Evolutionary conservation across 768 basidiomycete genomes (phyloP), one percentile per base, ranked within the genome.

Genomic region (Mrakia blollopis): DNA sequence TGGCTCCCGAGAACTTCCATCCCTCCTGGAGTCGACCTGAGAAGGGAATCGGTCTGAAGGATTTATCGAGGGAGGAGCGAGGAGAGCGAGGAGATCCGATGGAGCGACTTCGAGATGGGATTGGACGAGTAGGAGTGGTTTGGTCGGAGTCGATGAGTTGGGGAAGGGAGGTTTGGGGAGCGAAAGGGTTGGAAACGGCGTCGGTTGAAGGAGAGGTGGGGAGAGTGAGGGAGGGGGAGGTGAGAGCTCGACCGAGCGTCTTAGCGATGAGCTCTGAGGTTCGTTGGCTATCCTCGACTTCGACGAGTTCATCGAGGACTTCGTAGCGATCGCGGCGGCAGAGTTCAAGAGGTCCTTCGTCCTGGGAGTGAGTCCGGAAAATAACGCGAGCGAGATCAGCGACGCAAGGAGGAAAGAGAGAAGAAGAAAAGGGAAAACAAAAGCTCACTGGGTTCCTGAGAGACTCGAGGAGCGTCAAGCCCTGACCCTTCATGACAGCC

Each of bases 241-340:
- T 35, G 47, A 68, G 28, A 52, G n/a, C 18, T 41, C n/a, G 52
- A 23, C 71, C 71, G 9, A 69, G 44, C 7, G 62, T 39, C 3
- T 28, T 16, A 4, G 70, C 35, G 44, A 77, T 68, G 32, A 47
- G 71, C 2, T 41, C 54, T 1, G 61, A 60, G 37, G 76, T 77
- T 30, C 62, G 60, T 2, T 61, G 21, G 3, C 32, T 65, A 79
- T 90, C 90, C 61, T 87, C 83, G 28, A 92, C 83, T 82, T 92
- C 91, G n/a, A 91, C 83, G 80, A 92, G 91, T 73, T 95, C 94
- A 79, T 92, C 91, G 90, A 91, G 92, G 21, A 96, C 91, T 35
- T 92, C 87, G 11, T 91, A 89, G 82, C 89, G 93, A 75, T 87
- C 88, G 73, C 93, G 86, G n/a, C 93, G 87, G 4, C 93, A 94